phyloP scores from a whole-genome alignment of 2,329 filamentous ascomycete genomes.

The Talaromyces sp. region DNA sequence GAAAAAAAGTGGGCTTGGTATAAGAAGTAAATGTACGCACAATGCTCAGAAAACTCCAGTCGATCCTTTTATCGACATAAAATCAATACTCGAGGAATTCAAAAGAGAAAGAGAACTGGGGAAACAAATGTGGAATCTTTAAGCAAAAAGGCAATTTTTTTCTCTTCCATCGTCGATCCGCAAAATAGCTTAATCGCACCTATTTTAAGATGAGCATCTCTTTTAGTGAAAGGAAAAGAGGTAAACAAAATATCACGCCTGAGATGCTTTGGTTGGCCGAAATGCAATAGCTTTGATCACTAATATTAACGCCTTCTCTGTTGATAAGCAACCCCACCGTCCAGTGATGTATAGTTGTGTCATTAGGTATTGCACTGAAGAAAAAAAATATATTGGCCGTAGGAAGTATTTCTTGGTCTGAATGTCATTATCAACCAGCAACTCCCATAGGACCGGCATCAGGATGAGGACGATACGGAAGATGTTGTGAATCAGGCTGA shows the following conservation, averaged over 20 bases:
- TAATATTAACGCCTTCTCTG: slow-evolving; percentile 12
- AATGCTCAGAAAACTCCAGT: not conserved
- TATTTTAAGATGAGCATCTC: not conserved
- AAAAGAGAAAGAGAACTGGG: slow-evolving; percentile 11
- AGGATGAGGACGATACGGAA: slow-evolving; percentile 32
- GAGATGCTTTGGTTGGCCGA: slow-evolving; percentile 10
- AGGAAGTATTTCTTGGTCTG: not conserved
- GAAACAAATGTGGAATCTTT: slow-evolving; percentile 10
- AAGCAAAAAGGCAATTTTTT: not conserved
- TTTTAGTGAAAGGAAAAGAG: not conserved
- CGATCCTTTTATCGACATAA: not conserved
- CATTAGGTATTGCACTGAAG: slow-evolving; percentile 8
- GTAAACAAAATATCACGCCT: slow-evolving; percentile 8
- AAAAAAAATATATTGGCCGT: slow-evolving; percentile 1
- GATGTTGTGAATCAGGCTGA: slow-evolving; percentile 23
- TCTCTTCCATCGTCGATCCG: not conserved
- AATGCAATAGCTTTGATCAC: slow-evolving; percentile 9
- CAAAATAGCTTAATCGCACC: not conserved
- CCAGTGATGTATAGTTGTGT: slow-evolving; percentile 3
- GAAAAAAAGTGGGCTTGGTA: not conserved
- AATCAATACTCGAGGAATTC: slow-evolving; percentile 1
- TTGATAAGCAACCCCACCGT: slow-evolving; percentile 6
- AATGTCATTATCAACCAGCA: slow-evolving; percentile 21
- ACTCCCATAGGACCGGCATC: slow-evolving; percentile 35
- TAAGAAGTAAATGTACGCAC: not conserved